phyloP scores from a whole-genome alignment of 2,329 filamentous ascomycete species.

The Fusarium humuli region DNA sequence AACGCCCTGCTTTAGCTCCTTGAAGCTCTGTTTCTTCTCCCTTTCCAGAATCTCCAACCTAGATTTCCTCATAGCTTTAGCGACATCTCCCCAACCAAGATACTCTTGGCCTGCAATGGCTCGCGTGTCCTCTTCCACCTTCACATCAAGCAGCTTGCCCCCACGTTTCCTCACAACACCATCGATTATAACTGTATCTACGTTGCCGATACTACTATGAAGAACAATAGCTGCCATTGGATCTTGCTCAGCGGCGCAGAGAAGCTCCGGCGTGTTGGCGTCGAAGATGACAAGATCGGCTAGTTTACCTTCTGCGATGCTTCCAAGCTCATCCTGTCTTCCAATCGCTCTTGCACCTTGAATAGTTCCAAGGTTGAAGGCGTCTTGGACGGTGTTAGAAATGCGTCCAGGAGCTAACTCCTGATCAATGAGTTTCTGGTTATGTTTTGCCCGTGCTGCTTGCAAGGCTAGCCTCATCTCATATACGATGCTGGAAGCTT shows the following conservation, averaged over 20 bases:
- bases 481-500: constrained; percentile 12
- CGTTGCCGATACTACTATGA: constrained; percentile 13
- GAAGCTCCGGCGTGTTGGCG: not conserved
- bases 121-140: not conserved
- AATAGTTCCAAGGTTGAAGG: constrained; percentile 3
- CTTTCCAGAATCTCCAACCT: not conserved
- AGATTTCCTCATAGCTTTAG: constrained; percentile 6
- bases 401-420: not conserved
- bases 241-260: constrained; percentile 12
- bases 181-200: constrained; percentile 8
- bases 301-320: constrained; percentile 2
- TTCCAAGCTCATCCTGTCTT: not conserved
- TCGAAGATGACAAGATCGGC: constrained; percentile 13
- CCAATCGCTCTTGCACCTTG: constrained; percentile 9
- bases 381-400: constrained; percentile 9
- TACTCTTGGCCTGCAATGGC: not conserved
- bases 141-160: not conserved
- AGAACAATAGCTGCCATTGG: not conserved
- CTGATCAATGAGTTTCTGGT: constrained; percentile 1
- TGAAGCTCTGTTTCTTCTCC: not conserved
- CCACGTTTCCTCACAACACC: constrained; percentile 3
- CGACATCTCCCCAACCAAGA: not conserved
- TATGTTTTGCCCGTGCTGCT: not conserved
- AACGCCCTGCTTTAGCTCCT: not conserved
- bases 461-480: constrained; percentile 15